Conservation (phyloP, 345 rosid species). For the Pistacia integerrima region DNA sequence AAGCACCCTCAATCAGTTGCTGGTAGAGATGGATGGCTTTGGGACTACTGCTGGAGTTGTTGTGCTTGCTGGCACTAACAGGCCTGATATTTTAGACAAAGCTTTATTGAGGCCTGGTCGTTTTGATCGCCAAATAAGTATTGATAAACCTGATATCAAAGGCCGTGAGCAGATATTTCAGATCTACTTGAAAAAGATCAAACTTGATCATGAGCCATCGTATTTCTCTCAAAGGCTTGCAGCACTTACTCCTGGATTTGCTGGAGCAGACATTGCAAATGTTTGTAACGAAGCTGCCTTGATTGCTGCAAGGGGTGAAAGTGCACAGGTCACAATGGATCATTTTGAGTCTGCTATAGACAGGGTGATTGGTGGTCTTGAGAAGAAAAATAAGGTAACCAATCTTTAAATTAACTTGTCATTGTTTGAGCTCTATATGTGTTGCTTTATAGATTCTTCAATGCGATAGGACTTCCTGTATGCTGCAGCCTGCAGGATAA, state of each 20-base stretch:
- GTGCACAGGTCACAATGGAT: conserved; percentile 57
- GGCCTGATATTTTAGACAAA: conserved; percentile 95
- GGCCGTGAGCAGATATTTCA: conserved; percentile 89
- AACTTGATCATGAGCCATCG: conserved; percentile 77
- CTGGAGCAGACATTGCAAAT: conserved; percentile 98
- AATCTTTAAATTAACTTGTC: background rate
- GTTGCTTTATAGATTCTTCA: background rate
- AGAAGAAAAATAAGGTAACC: conserved; percentile 88
- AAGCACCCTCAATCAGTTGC: conserved; percentile 86
- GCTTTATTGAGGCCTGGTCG: conserved; percentile 90
- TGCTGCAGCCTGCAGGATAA: background rate
- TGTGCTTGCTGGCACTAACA: conserved; percentile 95
- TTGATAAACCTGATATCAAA: conserved; percentile 91
- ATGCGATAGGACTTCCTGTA: background rate
- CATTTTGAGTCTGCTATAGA: conserved; percentile 96
- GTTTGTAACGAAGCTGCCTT: conserved; percentile 96
- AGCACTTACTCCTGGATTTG: conserved; percentile 95
- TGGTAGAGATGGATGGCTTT: conserved; percentile 98
- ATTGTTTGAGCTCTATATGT: background rate
- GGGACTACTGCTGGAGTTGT: conserved; percentile 95
- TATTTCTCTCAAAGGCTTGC: conserved; percentile 88
- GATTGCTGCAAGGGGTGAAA: conserved; percentile 79
- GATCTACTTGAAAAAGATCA: conserved; percentile 79
- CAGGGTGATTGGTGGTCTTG: conserved; percentile 96
- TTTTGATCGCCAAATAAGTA: conserved; percentile 85